These are phyloP conservation scores for Vitis rupestris DNA, from an alignment of 164 flowering plant genomes.

Conservation along the genomic window DNA sequence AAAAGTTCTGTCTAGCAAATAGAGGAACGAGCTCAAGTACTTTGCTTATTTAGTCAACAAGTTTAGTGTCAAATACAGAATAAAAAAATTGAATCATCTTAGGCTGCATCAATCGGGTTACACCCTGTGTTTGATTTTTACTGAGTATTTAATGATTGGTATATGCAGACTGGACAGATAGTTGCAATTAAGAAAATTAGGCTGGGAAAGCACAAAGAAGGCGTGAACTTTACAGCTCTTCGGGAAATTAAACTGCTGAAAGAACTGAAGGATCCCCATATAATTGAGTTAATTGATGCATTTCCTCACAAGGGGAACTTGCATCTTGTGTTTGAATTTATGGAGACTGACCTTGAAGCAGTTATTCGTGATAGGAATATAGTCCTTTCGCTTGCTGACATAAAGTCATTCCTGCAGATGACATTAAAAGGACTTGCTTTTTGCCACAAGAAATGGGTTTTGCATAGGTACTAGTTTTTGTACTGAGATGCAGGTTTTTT, in stretches of 20 bases:
- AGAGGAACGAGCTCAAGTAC: too few relatives aligned
- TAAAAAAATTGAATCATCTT: too few relatives aligned
- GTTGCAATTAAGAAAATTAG: conserved; percentile 98
- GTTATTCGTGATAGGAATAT: conserved; percentile 91
- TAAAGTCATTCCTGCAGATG: conserved; percentile 91
- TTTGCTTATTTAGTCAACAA: too few relatives aligned
- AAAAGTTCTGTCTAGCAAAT: too few relatives aligned
- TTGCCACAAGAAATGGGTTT: conserved; percentile 96
- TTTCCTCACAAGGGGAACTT: conserved; percentile 94
- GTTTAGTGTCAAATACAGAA: too few relatives aligned
- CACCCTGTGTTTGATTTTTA: not conserved
- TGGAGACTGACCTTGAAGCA: conserved; percentile 98
- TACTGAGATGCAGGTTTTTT: not conserved
- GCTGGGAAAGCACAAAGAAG: conserved; percentile 90
- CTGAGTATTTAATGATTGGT: not conserved
- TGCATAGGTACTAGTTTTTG: conserved; percentile 63
- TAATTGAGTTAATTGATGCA: conserved; percentile 90
- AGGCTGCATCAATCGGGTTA: not conserved
- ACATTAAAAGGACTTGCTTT: conserved; percentile 87
- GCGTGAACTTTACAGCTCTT: conserved; percentile 92
- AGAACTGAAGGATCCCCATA: conserved; percentile 88
- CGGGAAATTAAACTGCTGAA: conserved; percentile 92
- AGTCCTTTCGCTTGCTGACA: conserved; percentile 87
- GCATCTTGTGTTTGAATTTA: conserved; percentile 95
- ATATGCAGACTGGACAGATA: conserved; percentile 69